Percentiles rank a stretch among this genome's conserved stretches.
phyloP scores from a whole-genome alignment of 352 stramenopile genomes.

The Phytopythium aichiense region DNA sequence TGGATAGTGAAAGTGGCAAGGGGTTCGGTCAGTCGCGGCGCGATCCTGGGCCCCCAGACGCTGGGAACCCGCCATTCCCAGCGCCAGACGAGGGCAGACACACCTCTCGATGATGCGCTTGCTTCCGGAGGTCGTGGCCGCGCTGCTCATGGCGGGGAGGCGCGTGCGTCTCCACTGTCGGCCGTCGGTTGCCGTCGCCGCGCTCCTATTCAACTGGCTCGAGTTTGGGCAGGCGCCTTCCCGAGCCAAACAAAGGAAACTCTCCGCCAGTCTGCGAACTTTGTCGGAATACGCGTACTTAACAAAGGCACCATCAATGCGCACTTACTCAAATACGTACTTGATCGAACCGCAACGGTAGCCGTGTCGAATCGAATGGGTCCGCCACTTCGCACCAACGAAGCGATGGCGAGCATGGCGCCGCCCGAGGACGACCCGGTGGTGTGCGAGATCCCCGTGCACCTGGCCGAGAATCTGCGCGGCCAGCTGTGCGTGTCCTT shows the following conservation, averaged over 20 bases:
- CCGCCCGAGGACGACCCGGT: conserved; percentile 59
- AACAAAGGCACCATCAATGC: too few species aligned
- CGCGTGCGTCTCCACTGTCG: not conserved
- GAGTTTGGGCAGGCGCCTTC: not conserved
- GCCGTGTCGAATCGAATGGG: not conserved
- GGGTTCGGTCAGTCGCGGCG: conserved; percentile 14
- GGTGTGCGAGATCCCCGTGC: conserved; percentile 80
- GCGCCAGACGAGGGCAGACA: not conserved
- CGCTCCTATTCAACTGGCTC: not conserved
- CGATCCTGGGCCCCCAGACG: conserved; percentile 7
- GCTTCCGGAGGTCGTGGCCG: conserved; percentile 17
- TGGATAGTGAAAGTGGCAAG: conserved; percentile 9
- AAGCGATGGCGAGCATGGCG: conserved; percentile 2
- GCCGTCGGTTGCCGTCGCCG: not conserved
- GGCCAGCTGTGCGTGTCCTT: conserved; percentile 51
- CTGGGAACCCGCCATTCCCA: not conserved
- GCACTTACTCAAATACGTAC: too few species aligned
- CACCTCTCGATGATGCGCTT: conserved; percentile 44
- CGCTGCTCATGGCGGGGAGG: conserved; percentile 17
- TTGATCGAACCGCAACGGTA: too few species aligned
- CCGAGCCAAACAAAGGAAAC: conserved; percentile 1
- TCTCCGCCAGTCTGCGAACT: not conserved
- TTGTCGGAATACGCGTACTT: too few species aligned
- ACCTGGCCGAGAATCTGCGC: conserved; percentile 66
- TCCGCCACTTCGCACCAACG: not conserved